phyloP scores from a whole-genome alignment of 1,139 yeast species.

The Hyphopichia khmerensis region DNA sequence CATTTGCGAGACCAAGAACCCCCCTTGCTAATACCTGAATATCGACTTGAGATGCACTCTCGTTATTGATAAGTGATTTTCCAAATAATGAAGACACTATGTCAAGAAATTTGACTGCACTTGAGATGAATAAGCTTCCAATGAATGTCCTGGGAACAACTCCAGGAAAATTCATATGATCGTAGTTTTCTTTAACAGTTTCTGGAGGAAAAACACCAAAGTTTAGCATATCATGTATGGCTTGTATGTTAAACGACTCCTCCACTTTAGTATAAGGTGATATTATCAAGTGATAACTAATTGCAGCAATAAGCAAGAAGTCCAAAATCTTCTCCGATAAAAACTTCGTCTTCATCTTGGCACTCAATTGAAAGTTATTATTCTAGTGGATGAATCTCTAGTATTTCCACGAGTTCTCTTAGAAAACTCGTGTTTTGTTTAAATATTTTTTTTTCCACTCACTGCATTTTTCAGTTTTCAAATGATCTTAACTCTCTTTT shows the following conservation, averaged over 20 bases:
- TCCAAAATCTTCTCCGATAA: conserved; percentile 15
- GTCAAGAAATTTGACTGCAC: conserved; percentile 33
- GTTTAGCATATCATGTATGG: conserved; percentile 75
- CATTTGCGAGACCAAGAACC: conserved; percentile 54
- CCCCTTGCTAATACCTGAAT: conserved; percentile 53
- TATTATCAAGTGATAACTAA: conserved; percentile 45
- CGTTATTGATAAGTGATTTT: conserved; percentile 15
- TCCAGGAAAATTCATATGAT: conserved; percentile 81
- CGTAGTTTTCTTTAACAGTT: conserved; percentile 47
- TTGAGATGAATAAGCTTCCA: conserved; percentile 64
- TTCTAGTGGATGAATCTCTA: no score
- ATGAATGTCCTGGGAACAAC: conserved; percentile 84
- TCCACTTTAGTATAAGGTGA: conserved; percentile 92
- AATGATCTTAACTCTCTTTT: neutral
- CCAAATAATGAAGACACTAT: conserved; percentile 16
- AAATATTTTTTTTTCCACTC: no score
- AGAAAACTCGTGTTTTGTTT: no score
- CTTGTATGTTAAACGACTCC: conserved; percentile 90
- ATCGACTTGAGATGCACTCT: conserved; percentile 28
- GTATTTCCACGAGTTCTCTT: no score
- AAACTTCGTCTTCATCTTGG: neutral
- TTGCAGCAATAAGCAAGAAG: conserved; percentile 21
- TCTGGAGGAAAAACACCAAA: conserved; percentile 52
- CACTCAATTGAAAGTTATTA: neutral
- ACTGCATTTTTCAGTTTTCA: neutral